Evolutionary conservation across 805 yeast genomes (phyloP).

Genomic region (Yamadazyma sp.): DNA sequence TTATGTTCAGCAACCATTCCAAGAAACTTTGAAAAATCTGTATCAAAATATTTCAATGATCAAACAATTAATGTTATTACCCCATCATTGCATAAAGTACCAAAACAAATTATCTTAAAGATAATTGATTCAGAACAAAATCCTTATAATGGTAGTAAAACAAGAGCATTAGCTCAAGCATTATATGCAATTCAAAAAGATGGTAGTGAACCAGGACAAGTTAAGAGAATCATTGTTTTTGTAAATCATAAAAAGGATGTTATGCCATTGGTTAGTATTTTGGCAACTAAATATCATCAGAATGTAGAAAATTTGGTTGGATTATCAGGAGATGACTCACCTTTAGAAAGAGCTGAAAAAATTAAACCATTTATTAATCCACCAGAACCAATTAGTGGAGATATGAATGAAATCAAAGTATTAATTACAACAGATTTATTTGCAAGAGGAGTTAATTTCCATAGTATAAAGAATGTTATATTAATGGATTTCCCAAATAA

Average conservation of each 20-base stretch:
- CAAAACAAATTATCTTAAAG: slow-evolving; percentile 66
- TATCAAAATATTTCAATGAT: slow-evolving; percentile 59
- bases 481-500: slow-evolving; percentile 83
- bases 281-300: slow-evolving; percentile 40
- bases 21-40: slow-evolving; percentile 61
- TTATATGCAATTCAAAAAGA: slow-evolving; percentile 81
- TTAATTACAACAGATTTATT: slow-evolving; percentile 84
- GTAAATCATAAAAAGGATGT: slow-evolving; percentile 74
- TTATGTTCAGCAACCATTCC: slow-evolving; percentile 93
- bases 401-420: slow-evolving; percentile 42
- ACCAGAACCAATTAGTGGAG: slow-evolving; percentile 43
- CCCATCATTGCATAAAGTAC: slow-evolving; percentile 82
- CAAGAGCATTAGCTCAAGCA: slow-evolving; percentile 84
- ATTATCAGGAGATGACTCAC: slow-evolving; percentile 62
- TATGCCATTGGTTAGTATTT: slow-evolving; percentile 50
- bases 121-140: slow-evolving; percentile 71
- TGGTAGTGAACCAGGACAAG: slow-evolving; percentile 71
- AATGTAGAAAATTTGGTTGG: slow-evolving; percentile 50
- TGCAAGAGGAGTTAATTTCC: slow-evolving; percentile 88
- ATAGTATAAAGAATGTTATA: slow-evolving; percentile 75
- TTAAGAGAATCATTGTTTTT: slow-evolving; percentile 80
- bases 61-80: slow-evolving; percentile 61
- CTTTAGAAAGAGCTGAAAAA: slow-evolving; percentile 56
- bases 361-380: slow-evolving; percentile 64
- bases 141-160: slow-evolving; percentile 83